phyloP scores from a whole-genome alignment of 2,329 filamentous ascomycete species.

The Hysterium pulicare region DNA sequence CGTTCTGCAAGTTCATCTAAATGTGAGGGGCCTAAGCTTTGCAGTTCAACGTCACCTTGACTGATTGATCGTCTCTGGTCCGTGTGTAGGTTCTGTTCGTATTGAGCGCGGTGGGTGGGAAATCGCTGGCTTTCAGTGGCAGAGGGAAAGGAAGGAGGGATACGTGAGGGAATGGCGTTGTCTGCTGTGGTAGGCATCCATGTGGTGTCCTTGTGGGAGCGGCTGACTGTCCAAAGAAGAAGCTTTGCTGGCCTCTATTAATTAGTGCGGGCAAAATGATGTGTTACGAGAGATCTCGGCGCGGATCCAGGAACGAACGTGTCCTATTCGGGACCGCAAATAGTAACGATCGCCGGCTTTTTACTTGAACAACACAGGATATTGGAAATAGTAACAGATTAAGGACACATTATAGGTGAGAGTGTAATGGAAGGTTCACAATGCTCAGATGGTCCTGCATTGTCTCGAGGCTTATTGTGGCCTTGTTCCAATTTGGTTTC shows the following conservation, averaged over 20 bases:
- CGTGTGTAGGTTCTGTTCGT: constrained; percentile 12
- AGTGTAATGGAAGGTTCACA: not conserved
- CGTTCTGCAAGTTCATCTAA: not conserved
- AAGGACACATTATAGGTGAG: not conserved
- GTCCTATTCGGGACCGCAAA: constrained; percentile 3
- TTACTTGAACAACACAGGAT: too few species aligned
- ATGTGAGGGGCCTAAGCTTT: constrained; percentile 9
- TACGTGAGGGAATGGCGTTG: constrained; percentile 30
- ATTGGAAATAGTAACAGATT: too few species aligned
- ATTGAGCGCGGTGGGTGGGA: constrained; percentile 14
- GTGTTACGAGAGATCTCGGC: constrained; percentile 26
- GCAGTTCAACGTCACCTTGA: constrained; percentile 18
- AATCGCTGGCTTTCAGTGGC: constrained; percentile 10
- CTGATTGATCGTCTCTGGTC: constrained; percentile 17
- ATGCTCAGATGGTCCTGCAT: not conserved
- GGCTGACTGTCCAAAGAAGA: constrained; percentile 6
- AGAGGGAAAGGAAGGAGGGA: constrained; percentile 14
- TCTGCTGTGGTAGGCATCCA: constrained; percentile 43
- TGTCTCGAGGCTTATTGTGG: constrained; percentile 6
- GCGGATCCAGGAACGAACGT: constrained; percentile 11
- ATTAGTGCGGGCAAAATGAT: constrained; percentile 22
- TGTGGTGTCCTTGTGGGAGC: constrained; percentile 16
- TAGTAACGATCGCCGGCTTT: too few species aligned
- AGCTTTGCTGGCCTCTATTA: constrained; percentile 17
- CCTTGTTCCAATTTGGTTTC: not conserved